Base-by-base conservation (phyloP, 306 rosid species). In the Prunus mume region DNA sequence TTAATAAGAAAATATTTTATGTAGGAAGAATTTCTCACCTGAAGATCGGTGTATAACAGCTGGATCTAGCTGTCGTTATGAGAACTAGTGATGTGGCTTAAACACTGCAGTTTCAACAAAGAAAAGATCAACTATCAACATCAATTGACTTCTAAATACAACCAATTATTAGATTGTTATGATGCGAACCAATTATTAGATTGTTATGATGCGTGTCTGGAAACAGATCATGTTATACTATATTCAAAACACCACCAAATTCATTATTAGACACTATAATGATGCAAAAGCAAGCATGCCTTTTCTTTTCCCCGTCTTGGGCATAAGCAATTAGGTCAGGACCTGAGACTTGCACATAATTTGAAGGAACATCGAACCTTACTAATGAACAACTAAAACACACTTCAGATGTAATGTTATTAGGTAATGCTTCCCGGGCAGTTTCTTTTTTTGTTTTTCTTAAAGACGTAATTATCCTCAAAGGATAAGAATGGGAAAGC, bases 21-120 rank as follows among this genome's bases (percentile, higher is more conserved):
- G 13, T 3, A 58, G 72, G 51, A 52, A 57, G 58, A 49, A 60
- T 43, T 70, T 64, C 81, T 79, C 50, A 76, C 76, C 83, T 64
- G 72, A 71, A 79, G 83, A 55, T 71, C 65, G 56, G 79, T 32
- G 77, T n/a, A 30, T 20, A 38, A 71, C 80, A 81, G 73, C 69
- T 45, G 80, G 80, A 69, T 34, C 63, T 51, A 68, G 67, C 67
- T 69, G 75, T 43, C 46, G 66, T n/a, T 34, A 27, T 15, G 32
- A 19, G 66, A 69, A 65, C 76, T 51, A 57, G 68, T 46, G 74
- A 57, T 38, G 76, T 15, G 51, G 52, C 57, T 43, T 52, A 19
- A 50, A 71, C 71, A 41, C 65, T 60, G 76, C 46, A 28, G 69
- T 66, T 62, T 68, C 52, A 68, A 55, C 71, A 24, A 43, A 57